Conservation (phyloP, 305 asterid genomes). For the Solanum aculeatissimum region DNA sequence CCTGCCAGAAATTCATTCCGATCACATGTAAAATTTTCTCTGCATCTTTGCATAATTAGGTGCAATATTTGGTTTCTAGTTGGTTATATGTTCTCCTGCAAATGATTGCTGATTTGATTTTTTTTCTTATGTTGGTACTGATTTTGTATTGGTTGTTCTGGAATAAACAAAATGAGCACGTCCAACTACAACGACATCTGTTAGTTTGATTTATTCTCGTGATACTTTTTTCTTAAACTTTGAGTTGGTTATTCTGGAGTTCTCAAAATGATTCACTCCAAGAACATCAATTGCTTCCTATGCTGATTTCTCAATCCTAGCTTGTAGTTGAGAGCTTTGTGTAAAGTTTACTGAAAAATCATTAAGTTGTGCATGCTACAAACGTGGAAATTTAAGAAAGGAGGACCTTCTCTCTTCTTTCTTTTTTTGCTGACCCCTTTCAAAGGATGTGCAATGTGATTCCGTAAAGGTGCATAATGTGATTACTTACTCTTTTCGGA, state of each 20-base stretch:
- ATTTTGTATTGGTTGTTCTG: neutral
- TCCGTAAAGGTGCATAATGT: neutral
- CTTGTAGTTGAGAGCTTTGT: neutral
- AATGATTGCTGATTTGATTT: neutral
- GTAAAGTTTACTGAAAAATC: neutral
- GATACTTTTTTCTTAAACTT: neutral
- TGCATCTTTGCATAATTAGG: neutral
- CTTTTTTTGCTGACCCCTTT: neutral
- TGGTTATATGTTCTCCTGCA: neutral
- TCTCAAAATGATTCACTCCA: neutral
- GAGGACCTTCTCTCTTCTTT: neutral
- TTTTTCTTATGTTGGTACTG: neutral
- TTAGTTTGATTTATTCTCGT: neutral
- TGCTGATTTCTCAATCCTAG: neutral
- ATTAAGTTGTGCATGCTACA: neutral
- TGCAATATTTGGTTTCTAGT: neutral
- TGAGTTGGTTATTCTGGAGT: neutral
- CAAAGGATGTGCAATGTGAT: neutral
- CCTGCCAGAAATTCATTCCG: conserved; percentile 94
- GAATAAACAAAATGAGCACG: neutral
- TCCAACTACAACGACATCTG: neutral
- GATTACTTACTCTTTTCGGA: neutral
- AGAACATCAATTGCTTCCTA: neutral
- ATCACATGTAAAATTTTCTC: conserved; percentile 62
- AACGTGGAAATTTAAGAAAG: neutral